Evolutionary conservation across 2,329 filamentous ascomycete genomes (phyloP), one percentile per base, ranked within the genome.

Genomic region (Verticillium tricorpus): DNA sequence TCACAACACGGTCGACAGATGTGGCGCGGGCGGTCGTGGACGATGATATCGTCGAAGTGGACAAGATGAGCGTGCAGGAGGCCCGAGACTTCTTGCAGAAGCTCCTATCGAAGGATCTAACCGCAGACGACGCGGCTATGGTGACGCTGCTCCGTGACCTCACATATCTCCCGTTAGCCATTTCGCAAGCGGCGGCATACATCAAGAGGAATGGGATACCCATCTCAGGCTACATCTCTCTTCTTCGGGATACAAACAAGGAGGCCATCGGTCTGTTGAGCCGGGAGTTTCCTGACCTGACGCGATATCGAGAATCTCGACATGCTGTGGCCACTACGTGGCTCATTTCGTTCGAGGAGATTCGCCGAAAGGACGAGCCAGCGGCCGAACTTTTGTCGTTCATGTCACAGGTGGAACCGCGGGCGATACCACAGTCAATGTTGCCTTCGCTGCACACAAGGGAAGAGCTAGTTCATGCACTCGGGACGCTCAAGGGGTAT

Each of bases 331-430:
- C 73, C 5, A 71, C 70, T 0, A 78, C 78, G 0, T 77, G 76
- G 73, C 61, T 77, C 1, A 68, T 80, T 5, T 79, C 78, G 0
- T 77, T 82, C 12, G 63, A 76, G 6, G 70, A 76, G 25, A 76
- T 80, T 14, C 67, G 66, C 2, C 57, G 62, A 5, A 6, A 7
- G 4, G 64, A 76, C 56, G 5, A 58, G 1, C 37, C 66, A 4
- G 78, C 78, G 1, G 74, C 73, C 39, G 61, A 73, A 0, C 61
- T 78, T 40, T 68, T 82, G 0, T 72, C 69, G 0, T 76, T 79
- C 57, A 71, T 78, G 17, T 74, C 74, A 1, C 75, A 68, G 25
- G 73, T 82, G 54, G 73, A 78, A 61, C 70, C 73, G 0, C 76
- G 75, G 62, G 71, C 71, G 0, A 78, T 80, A 57, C 74, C 78